A percentile compares a stretch with the other conserved stretches of the same genome.
Conservation (phyloP, 495 filamentous ascomycete genomes). For the Aspergillus wentii region DNA sequence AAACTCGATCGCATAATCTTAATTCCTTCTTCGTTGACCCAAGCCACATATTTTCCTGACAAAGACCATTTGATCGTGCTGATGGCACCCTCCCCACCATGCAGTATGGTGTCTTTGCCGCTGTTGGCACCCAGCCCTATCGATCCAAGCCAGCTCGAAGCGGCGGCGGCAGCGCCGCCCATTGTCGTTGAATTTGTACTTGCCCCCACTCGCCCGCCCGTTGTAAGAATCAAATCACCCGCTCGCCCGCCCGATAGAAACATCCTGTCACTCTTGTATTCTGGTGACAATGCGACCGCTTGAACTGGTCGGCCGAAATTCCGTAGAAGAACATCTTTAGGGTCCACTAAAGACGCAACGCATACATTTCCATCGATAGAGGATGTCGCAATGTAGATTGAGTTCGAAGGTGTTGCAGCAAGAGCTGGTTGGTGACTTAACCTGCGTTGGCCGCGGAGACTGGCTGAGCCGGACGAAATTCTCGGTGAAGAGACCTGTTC, state of each 20-base stretch:
- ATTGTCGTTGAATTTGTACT: slow-evolving; percentile 77
- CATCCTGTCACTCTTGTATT: slow-evolving; percentile 80
- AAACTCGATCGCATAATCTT: slow-evolving; percentile 94
- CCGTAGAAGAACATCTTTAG: slow-evolving; percentile 77
- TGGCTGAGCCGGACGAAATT: slow-evolving; percentile 42
- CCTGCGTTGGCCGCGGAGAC: slow-evolving; percentile 46
- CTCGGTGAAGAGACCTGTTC: slow-evolving; percentile 37
- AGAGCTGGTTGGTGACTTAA: slow-evolving; percentile 37
- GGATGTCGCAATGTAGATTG: slow-evolving; percentile 85
- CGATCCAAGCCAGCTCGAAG: slow-evolving; percentile 86
- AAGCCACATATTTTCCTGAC: slow-evolving; percentile 84
- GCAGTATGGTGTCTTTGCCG: slow-evolving; percentile 83
- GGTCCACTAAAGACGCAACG: slow-evolving; percentile 71
- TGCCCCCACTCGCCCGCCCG: slow-evolving; percentile 69
- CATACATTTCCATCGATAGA: slow-evolving; percentile 96
- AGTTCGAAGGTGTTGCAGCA: slow-evolving; percentile 71
- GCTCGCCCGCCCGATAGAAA: slow-evolving; percentile 89
- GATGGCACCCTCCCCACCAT: slow-evolving; percentile 89
- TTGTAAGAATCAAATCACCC: slow-evolving; percentile 85
- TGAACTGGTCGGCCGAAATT: slow-evolving; percentile 93
- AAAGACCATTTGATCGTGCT: slow-evolving; percentile 88
- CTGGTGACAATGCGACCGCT: slow-evolving; percentile 83
- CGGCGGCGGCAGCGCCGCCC: slow-evolving; percentile 69
- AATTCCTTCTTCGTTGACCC: slow-evolving; percentile 94
- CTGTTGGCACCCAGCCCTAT: slow-evolving; percentile 72